Conservation (phyloP, 2,329 filamentous ascomycete species). For the Samsoniella hepiali region DNA sequence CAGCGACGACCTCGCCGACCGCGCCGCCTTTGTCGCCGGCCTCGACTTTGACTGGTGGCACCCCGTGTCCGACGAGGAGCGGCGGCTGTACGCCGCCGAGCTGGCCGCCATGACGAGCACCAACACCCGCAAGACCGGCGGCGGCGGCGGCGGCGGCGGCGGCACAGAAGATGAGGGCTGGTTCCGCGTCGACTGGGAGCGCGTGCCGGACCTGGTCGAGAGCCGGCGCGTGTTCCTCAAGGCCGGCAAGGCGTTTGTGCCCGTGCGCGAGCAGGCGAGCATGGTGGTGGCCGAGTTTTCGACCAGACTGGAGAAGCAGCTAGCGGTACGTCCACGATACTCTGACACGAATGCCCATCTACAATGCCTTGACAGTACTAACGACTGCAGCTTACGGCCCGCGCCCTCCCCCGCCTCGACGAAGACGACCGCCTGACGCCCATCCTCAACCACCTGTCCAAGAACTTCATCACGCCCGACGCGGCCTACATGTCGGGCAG, state of each 20-base stretch:
- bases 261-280: slow-evolving; percentile 78
- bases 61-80: slow-evolving; percentile 75
- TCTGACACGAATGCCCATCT: neutral
- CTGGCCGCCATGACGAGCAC: slow-evolving; percentile 49
- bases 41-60: slow-evolving; percentile 91
- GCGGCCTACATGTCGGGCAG: slow-evolving; percentile 61
- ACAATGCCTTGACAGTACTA: neutral
- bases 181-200: slow-evolving; percentile 97
- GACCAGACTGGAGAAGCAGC: slow-evolving; percentile 69
- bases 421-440: slow-evolving; percentile 86
- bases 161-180: slow-evolving; percentile 72
- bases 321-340: slow-evolving; percentile 60
- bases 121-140: slow-evolving; percentile 20
- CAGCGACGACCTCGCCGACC: slow-evolving; percentile 71
- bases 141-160: slow-evolving; percentile 34
- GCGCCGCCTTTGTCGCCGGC: slow-evolving; percentile 69
- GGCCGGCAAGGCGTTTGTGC: slow-evolving; percentile 86
- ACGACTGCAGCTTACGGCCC: slow-evolving; percentile 68
- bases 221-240: slow-evolving; percentile 70
- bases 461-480: slow-evolving; percentile 92
- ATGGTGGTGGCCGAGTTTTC: slow-evolving; percentile 90
- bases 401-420: slow-evolving; percentile 85
- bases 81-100: slow-evolving; percentile 57
- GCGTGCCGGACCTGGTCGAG: slow-evolving; percentile 87
- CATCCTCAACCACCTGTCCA: slow-evolving; percentile 74